phyloP scores from a whole-genome alignment of 441 rosid species.

The Gossypium trilobum region DNA sequence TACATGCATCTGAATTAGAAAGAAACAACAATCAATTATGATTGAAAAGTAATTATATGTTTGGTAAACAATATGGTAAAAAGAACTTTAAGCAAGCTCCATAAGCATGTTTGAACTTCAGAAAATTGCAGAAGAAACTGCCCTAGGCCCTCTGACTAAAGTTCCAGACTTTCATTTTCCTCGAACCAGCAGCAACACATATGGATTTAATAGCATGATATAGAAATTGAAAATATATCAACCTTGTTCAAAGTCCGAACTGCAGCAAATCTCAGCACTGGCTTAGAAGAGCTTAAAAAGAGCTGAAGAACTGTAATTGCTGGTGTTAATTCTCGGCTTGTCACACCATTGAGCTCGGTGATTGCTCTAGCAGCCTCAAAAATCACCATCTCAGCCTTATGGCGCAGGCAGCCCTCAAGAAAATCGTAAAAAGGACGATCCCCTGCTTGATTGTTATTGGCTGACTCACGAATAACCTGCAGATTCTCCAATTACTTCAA shows the following conservation, averaged over 20 bases:
- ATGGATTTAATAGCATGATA: neutral
- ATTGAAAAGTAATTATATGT: neutral
- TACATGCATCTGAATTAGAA: neutral
- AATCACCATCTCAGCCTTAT: conserved; percentile 95
- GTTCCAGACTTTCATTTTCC: neutral
- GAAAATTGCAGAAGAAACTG: neutral
- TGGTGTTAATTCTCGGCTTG: conserved; percentile 87
- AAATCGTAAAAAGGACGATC: conserved; percentile 96
- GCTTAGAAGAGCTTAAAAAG: conserved; percentile 86
- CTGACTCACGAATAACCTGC: conserved; percentile 82
- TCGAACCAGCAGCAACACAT: neutral
- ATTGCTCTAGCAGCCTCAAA: conserved; percentile 99
- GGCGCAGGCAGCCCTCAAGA: conserved; percentile 89
- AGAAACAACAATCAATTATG: neutral
- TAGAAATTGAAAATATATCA: conserved; percentile 8
- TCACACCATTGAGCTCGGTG: conserved; percentile 85
- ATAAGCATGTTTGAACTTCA: neutral
- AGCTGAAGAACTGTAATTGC: conserved; percentile 97
- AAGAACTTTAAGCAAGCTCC: neutral
- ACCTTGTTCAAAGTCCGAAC: conserved; percentile 98
- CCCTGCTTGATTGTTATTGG: conserved; percentile 61
- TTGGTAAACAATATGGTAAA: neutral
- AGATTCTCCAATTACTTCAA: conserved; percentile 5
- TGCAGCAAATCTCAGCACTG: conserved; percentile 94
- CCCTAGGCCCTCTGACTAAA: neutral